Percentiles rank a stretch among this genome's conserved stretches.
Evolutionary conservation across 176 grass and related monocot genomes (phyloP).

Genomic region (Ampelocalamus luodianensis): DNA sequence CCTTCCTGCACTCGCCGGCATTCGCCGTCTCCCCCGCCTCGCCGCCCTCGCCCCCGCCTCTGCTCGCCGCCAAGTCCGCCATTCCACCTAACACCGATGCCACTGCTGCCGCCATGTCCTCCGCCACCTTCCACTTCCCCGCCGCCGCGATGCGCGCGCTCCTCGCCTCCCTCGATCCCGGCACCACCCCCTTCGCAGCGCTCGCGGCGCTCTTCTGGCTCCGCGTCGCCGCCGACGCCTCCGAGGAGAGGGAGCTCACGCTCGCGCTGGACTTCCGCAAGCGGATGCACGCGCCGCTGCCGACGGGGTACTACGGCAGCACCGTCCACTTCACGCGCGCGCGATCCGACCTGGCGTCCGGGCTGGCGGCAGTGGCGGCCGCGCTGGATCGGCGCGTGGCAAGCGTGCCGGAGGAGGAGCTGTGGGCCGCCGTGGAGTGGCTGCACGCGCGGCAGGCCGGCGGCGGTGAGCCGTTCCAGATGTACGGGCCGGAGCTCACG

Average conservation of each 20-base stretch:
- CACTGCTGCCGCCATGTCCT: constrained; percentile 39
- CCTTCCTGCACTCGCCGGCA: constrained; percentile 71
- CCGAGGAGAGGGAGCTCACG: constrained; percentile 54
- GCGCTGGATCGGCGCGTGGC: constrained; percentile 51
- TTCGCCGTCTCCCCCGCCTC: constrained; percentile 39
- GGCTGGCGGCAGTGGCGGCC: constrained; percentile 48
- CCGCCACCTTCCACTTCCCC: constrained; percentile 78
- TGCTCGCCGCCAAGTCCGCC: constrained; percentile 54
- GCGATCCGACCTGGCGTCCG: constrained; percentile 55
- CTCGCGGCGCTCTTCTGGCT: constrained; percentile 86
- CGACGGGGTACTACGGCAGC: constrained; percentile 74
- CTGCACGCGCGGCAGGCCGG: constrained; percentile 45
- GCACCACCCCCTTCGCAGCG: constrained; percentile 59
- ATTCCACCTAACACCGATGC: not conserved
- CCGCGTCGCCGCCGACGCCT: constrained; percentile 30
- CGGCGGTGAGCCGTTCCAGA: constrained; percentile 55
- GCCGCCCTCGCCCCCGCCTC: constrained; percentile 4
- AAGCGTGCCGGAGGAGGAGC: constrained; percentile 54
- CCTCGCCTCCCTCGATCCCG: constrained; percentile 45
- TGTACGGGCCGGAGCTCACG: constrained; percentile 95
- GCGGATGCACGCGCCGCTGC: constrained; percentile 76
- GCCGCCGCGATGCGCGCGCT: constrained; percentile 47
- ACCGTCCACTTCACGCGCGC: constrained; percentile 59
- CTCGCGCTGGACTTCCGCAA: constrained; percentile 74
- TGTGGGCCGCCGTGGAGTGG: constrained; percentile 75